Conservation (phyloP, 371 early-diverging fungal species). For the Mucor mucedo region DNA sequence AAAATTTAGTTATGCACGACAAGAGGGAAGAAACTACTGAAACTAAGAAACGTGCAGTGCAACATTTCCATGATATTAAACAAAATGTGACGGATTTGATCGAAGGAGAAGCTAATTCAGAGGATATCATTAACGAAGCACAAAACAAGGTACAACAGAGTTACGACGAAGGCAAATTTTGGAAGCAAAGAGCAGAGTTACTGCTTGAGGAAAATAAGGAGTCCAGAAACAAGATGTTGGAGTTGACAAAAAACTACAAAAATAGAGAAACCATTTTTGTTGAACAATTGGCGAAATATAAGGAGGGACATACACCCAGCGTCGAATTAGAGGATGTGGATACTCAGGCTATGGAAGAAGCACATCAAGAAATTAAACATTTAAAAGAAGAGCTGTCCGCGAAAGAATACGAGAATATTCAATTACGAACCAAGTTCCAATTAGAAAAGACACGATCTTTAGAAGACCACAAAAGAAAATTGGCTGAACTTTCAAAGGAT, state of each 20-base stretch:
- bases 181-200: slow-evolving; percentile 13
- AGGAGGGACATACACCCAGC: not conserved
- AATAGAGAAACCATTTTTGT: slow-evolving; percentile 10
- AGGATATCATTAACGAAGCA: slow-evolving; percentile 22
- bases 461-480: not conserved
- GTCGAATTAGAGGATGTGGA: not conserved
- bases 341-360: not conserved
- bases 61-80: slow-evolving; percentile 3
- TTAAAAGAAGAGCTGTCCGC: not conserved
- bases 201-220: slow-evolving; percentile 4
- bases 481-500: not conserved
- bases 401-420: not conserved
- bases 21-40: slow-evolving; percentile 5
- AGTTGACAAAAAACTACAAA: slow-evolving; percentile 4
- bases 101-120: slow-evolving; percentile 11
- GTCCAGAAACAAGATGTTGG: slow-evolving; percentile 21
- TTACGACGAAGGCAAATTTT: slow-evolving; percentile 9
- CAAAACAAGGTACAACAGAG: slow-evolving; percentile 10
- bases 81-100: not conserved
- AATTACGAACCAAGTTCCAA: not conserved
- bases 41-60: slow-evolving; percentile 1
- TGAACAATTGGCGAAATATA: slow-evolving; percentile 14
- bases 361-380: not conserved
- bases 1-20: not conserved
- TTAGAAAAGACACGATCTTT: not conserved